These are phyloP conservation scores for Sarocladiaceae sp. DNA, from an alignment of 2,329 filamentous ascomycete genomes.

Conservation along the genomic window DNA sequence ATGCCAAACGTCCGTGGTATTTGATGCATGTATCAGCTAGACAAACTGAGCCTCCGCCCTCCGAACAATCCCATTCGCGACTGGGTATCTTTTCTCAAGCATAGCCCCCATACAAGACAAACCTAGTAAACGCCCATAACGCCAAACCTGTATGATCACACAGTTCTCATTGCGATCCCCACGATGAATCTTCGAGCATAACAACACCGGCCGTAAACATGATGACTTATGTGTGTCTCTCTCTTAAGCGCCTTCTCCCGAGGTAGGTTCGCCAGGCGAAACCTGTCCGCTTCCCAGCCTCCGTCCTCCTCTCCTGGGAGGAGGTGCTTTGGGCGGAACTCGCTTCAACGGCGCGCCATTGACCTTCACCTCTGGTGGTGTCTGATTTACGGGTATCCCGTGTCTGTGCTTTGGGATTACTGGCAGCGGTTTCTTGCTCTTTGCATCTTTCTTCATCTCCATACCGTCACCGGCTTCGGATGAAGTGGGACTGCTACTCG, in stretches of 20 bases:
- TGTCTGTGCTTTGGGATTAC: constrained; percentile 54
- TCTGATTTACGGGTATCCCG: constrained; percentile 39
- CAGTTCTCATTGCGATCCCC: not conserved
- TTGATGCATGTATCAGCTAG: not conserved
- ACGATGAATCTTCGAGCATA: not conserved
- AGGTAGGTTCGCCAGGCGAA: constrained; percentile 23
- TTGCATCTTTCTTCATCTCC: constrained; percentile 20
- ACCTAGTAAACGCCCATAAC: not conserved
- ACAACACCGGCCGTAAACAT: not conserved
- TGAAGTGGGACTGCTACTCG: not conserved
- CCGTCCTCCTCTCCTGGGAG: constrained; percentile 41
- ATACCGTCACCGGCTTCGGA: constrained; percentile 12
- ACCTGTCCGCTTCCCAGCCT: constrained; percentile 28
- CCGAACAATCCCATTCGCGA: not conserved
- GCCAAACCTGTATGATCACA: not conserved
- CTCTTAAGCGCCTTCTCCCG: not conserved
- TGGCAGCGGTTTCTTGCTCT: constrained; percentile 45
- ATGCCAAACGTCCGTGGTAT: not conserved
- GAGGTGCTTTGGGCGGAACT: constrained; percentile 40
- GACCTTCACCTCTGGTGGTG: constrained; percentile 22
- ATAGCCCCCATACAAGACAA: not conserved
- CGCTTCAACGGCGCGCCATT: constrained; percentile 30
- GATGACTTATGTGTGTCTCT: not conserved
- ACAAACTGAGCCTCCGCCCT: no score
- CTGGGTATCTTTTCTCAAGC: not conserved